Evolutionary conservation across 2,329 filamentous ascomycete genomes (phyloP).

Genomic region (Cladosporium phlei): DNA sequence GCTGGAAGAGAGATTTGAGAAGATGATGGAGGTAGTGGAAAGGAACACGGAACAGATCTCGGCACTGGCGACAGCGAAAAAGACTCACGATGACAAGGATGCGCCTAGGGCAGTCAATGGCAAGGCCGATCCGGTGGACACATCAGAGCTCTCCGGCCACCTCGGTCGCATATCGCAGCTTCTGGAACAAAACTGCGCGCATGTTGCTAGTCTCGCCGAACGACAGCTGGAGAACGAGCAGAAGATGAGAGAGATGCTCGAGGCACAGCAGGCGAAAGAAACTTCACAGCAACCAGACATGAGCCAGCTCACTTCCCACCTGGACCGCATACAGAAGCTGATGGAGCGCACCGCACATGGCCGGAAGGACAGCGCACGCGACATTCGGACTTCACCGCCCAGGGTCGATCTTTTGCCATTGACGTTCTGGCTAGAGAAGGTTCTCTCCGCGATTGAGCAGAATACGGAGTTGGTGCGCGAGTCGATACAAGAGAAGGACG

Average conservation of each 20-base stretch:
- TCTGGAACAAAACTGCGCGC: conserved; percentile 21
- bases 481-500: conserved; percentile 18
- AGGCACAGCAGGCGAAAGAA: conserved; percentile 15
- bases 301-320: conserved; percentile 23
- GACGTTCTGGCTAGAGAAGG: conserved; percentile 19
- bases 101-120: neutral
- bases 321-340: conserved; percentile 26
- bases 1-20: conserved; percentile 24
- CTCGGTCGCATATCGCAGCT: conserved; percentile 22
- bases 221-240: conserved; percentile 26
- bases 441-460: conserved; percentile 26
- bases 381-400: conserved; percentile 1
- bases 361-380: conserved; percentile 17
- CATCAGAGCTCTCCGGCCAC: conserved; percentile 19
- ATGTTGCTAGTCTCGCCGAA: conserved; percentile 21
- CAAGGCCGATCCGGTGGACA: conserved; percentile 1
- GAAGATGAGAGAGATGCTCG: conserved; percentile 20
- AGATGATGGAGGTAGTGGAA: conserved; percentile 24
- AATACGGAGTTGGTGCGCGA: conserved; percentile 23
- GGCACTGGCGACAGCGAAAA: conserved; percentile 14
- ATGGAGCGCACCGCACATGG: conserved; percentile 20
- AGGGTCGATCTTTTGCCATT: conserved; percentile 23
- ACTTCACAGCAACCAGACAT: conserved; percentile 21
- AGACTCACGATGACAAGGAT: neutral
- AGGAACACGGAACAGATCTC: conserved; percentile 24